Conservation (phyloP, 2,329 filamentous ascomycete genomes). For the Cladosporium sp. region DNA sequence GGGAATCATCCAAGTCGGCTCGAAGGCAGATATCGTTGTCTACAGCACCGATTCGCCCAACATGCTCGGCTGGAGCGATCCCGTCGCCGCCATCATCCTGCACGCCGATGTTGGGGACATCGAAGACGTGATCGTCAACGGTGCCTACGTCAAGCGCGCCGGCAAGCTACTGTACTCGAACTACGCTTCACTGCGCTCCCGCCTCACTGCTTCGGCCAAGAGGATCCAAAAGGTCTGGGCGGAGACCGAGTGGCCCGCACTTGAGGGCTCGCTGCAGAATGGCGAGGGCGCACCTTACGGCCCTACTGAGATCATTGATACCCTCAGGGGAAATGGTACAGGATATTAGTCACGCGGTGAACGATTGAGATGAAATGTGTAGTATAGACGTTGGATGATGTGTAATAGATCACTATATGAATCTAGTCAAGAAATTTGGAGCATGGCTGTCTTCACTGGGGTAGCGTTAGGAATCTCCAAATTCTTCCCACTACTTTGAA, state of each 20-base stretch:
- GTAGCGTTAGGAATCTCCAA: no score
- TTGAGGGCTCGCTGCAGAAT: constrained; percentile 3
- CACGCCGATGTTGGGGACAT: constrained; percentile 51
- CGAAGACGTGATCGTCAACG: constrained; percentile 46
- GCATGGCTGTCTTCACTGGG: no score
- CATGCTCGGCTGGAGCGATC: constrained; percentile 50
- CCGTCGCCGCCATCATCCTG: constrained; percentile 51
- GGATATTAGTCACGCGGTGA: neutral
- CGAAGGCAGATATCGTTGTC: constrained; percentile 50
- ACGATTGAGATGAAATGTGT: no score
- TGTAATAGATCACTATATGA: no score
- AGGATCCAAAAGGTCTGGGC: constrained; percentile 11
- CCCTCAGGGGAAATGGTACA: constrained; percentile 5
- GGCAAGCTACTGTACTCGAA: constrained; percentile 21
- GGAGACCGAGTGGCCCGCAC: constrained; percentile 8
- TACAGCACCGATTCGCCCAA: constrained; percentile 46
- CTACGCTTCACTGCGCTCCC: constrained; percentile 2
- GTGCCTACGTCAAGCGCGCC: constrained; percentile 44
- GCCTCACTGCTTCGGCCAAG: constrained; percentile 7
- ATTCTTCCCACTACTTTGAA: no score
- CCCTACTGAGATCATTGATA: constrained; percentile 1
- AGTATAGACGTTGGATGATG: no score
- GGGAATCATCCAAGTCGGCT: constrained; percentile 43
- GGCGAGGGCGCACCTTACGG: constrained; percentile 4
- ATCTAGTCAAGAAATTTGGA: no score